Conservation (phyloP, 2,329 filamentous ascomycete species). For the Herpotrichia juniperi region DNA sequence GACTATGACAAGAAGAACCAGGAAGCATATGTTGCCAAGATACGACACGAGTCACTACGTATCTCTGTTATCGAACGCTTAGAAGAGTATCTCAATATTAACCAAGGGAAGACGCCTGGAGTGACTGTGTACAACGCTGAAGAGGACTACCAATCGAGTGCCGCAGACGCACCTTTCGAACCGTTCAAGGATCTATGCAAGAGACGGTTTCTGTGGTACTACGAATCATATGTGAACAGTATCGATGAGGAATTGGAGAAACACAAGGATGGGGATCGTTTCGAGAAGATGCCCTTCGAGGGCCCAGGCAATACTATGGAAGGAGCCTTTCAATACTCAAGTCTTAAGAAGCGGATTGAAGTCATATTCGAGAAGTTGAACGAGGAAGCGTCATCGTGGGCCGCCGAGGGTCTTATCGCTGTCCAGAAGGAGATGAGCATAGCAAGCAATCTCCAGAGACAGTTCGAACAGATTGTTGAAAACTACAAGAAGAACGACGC, state of each 20-base stretch:
- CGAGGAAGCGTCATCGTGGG: constrained; percentile 75
- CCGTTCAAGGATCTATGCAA: constrained; percentile 92
- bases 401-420: constrained; percentile 67
- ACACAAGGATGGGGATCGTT: constrained; percentile 67
- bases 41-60: constrained; percentile 86
- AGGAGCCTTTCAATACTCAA: constrained; percentile 80
- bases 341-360: constrained; percentile 72
- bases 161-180: constrained; percentile 71
- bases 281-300: constrained; percentile 90
- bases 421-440: constrained; percentile 73
- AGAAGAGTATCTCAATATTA: constrained; percentile 76
- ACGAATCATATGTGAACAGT: constrained; percentile 78
- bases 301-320: constrained; percentile 78
- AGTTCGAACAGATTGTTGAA: constrained; percentile 82
- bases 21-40: constrained; percentile 81
- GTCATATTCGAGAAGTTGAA: constrained; percentile 74
- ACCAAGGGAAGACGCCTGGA: constrained; percentile 41
- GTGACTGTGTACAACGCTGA: constrained; percentile 58
- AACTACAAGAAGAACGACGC: constrained; percentile 73
- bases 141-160: constrained; percentile 52
- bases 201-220: constrained; percentile 94
- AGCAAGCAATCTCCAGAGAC: constrained; percentile 79
- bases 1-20: constrained; percentile 74
- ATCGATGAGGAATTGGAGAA: constrained; percentile 69
- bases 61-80: constrained; percentile 85